Base-by-base conservation (phyloP, 1,139 yeast genomes). In the Debaryomyces subglobosus region DNA sequence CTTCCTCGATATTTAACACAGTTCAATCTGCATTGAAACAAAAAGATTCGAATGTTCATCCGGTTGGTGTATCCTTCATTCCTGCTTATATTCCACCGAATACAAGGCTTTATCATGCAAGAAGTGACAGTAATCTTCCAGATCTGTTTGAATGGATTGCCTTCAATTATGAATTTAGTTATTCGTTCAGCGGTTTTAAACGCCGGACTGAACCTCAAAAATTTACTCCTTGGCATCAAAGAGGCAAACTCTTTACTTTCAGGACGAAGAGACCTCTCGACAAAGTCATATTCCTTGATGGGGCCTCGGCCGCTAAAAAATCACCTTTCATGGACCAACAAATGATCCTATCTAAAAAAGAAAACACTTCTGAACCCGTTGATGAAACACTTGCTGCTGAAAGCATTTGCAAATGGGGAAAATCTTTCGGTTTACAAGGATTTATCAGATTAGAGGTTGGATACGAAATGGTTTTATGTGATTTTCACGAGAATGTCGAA, bases 401-500 rank as follows among this genome's bases (percentile, higher is more conserved):
- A 25, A 5, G 3, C 2, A 79, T 81, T 18, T 82, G 86, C 59
- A 53, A 68, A 32, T 79, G 84, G 83, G 84, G 84, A 5, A 52
- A 64, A 45, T 58, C 68, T 6, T 78, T 76, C 48, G 83, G 48
- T 49, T 77, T 50, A 78, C 74, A 82, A 58, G 87, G 86, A 0
- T 65, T 72, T 23, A 65, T 82, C 7, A 65, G 86, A 52, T 65
- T 81, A 24, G 86, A 82, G 56, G 65, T 78, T 39, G 85, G 85
- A 0, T 82, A 71, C 58, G 86, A 82, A 59, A 70, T 81, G 18
- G 68, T 82, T 9, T 48, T 82, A 16, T 82, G 86, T 63, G 79
- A 81, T 55, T 81, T 82, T 59, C 49, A 52, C 39, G 48, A 49
- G 21, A 63, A 43, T 56, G 58, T 80, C 6, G 70, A 71, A 46